These are phyloP conservation scores for Euphrasia confusa DNA, from an alignment of 257 asterid species.

Conservation along the genomic window DNA sequence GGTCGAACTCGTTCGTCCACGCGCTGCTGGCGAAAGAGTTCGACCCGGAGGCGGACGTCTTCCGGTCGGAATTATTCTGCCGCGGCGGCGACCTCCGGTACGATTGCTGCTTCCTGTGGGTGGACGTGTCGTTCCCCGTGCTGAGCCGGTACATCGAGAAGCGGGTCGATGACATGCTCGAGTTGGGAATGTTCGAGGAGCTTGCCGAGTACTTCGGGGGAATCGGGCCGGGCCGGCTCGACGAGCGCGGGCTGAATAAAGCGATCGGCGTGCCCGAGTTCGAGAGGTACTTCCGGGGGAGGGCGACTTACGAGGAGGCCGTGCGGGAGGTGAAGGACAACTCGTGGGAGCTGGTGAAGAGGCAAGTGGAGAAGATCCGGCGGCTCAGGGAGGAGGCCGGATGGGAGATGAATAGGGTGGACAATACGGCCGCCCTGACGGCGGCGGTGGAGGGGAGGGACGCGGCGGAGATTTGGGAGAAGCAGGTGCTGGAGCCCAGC, in stretches of 20 bases:
- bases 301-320: constrained; percentile 46
- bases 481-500: not conserved
- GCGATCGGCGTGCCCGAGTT: constrained; percentile 95
- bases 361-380: constrained; percentile 32
- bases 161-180: constrained; percentile 85
- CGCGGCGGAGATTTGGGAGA: not conserved
- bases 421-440: not conserved
- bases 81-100: constrained; percentile 43
- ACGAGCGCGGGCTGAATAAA: constrained; percentile 47
- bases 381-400: not conserved
- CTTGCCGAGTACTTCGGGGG: constrained; percentile 34
- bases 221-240: constrained; percentile 26
- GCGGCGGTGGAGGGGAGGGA: not conserved
- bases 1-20: constrained; percentile 76
- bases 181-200: constrained; percentile 75
- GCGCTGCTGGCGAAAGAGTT: constrained; percentile 42
- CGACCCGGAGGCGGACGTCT: constrained; percentile 42
- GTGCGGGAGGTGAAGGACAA: constrained; percentile 64
- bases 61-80: constrained; percentile 34
- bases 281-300: constrained; percentile 34
- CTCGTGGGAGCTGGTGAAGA: constrained; percentile 62
- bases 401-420: not conserved
- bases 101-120: constrained; percentile 67
- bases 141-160: constrained; percentile 43
- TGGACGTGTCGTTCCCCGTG: constrained; percentile 54